Conservation (phyloP, 169 alveolate genomes). For the Plasmodium adleri region DNA sequence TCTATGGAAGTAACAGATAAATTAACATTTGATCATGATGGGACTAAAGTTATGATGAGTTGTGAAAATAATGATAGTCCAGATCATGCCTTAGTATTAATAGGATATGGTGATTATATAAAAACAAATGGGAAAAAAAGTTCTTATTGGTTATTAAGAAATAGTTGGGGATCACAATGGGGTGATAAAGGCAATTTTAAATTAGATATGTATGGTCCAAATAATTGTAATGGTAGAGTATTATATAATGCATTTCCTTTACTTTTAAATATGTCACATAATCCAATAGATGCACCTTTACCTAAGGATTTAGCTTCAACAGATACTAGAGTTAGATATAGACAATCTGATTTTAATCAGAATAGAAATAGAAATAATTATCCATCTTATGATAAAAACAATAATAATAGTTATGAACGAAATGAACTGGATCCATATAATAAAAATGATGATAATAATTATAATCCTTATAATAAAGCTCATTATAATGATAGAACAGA, state of each 20-base stretch:
- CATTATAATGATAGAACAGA: neutral
- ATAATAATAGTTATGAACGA: slow-evolving; percentile 1
- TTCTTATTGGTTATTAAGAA: slow-evolving; percentile 63
- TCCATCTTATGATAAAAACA: neutral
- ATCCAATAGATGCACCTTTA: slow-evolving; percentile 15
- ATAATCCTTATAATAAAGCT: neutral
- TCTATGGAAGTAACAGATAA: slow-evolving; percentile 67
- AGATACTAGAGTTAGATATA: slow-evolving; percentile 4
- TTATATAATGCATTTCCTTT: slow-evolving; percentile 70
- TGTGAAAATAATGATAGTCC: slow-evolving; percentile 63
- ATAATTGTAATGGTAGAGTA: slow-evolving; percentile 57
- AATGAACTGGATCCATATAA: neutral
- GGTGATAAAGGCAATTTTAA: slow-evolving; percentile 64
- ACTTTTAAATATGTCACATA: slow-evolving; percentile 26
- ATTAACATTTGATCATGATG: slow-evolving; percentile 78
- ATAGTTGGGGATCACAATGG: slow-evolving; percentile 72
- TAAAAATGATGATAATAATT: neutral
- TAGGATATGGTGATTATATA: slow-evolving; percentile 78
- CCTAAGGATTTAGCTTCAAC: slow-evolving; percentile 64
- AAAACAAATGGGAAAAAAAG: slow-evolving; percentile 51
- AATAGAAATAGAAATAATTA: slow-evolving; percentile 1
- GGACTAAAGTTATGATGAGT: slow-evolving; percentile 66
- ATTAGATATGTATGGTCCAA: slow-evolving; percentile 67
- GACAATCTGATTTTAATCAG: neutral
- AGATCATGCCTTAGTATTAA: slow-evolving; percentile 77